A percentile compares a stretch with the other conserved stretches of the same genome.
Evolutionary conservation across 2,329 filamentous ascomycete species (phyloP).

Genomic region (Xylariaceae sp.): DNA sequence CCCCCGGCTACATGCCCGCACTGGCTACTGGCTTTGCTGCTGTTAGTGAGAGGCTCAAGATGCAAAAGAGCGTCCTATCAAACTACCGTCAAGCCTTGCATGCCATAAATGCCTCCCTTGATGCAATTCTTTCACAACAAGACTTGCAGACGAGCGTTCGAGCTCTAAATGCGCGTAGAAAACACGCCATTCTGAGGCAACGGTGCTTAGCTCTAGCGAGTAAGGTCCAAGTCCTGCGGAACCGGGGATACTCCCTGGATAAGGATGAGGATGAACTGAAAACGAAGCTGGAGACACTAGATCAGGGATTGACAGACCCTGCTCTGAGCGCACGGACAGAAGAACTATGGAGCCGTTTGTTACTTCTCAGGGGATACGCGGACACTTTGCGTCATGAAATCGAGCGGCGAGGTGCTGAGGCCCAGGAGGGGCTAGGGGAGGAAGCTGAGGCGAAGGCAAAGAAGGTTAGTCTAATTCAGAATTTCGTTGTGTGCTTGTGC

Average conservation of each 20-base stretch:
- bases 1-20: slow-evolving; percentile 76
- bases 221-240: slow-evolving; percentile 80
- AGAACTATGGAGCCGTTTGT: slow-evolving; percentile 84
- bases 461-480: slow-evolving; percentile 60
- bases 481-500: slow-evolving; percentile 22
- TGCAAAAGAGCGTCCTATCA: slow-evolving; percentile 72
- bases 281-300: slow-evolving; percentile 71
- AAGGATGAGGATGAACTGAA: slow-evolving; percentile 80
- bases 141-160: slow-evolving; percentile 78
- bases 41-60: slow-evolving; percentile 73
- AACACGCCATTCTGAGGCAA: slow-evolving; percentile 75
- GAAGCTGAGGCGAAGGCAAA: slow-evolving; percentile 75
- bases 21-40: slow-evolving; percentile 75
- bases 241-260: slow-evolving; percentile 80
- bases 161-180: slow-evolving; percentile 72
- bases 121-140: slow-evolving; percentile 75
- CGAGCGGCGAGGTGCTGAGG: slow-evolving; percentile 66
- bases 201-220: slow-evolving; percentile 77
- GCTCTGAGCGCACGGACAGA: slow-evolving; percentile 77
- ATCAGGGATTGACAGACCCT: slow-evolving; percentile 75
- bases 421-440: slow-evolving; percentile 66
- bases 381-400: slow-evolving; percentile 75
- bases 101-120: slow-evolving; percentile 77
- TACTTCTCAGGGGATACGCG: slow-evolving; percentile 74
- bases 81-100: slow-evolving; percentile 76